Conservation (phyloP, 352 stramenopile genomes). For the Globisporangium sylvaticum region DNA sequence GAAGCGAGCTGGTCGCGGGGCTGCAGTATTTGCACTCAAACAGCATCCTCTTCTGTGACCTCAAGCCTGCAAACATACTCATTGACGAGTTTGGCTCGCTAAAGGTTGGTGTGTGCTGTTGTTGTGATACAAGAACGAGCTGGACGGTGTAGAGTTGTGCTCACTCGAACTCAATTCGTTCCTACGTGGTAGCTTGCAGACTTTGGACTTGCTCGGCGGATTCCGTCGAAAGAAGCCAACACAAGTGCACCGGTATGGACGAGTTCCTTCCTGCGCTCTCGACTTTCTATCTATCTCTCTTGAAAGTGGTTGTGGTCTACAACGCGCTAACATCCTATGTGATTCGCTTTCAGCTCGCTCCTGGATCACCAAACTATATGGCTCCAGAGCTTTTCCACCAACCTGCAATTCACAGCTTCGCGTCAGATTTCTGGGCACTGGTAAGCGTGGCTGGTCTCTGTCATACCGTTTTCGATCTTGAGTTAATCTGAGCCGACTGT, state of each 20-base stretch:
- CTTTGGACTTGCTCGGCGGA: conserved; percentile 85
- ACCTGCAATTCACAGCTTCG: conserved; percentile 82
- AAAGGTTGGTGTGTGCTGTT: conserved; percentile 41
- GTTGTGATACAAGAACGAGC: background rate
- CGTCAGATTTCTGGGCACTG: conserved; percentile 86
- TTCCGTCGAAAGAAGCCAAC: conserved; percentile 53
- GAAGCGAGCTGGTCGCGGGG: conserved; percentile 65
- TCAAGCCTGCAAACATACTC: conserved; percentile 89
- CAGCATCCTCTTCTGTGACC: conserved; percentile 88
- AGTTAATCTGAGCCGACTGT: background rate
- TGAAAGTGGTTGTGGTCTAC: background rate
- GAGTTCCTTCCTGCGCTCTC: background rate
- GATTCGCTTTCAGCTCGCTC: conserved; percentile 30
- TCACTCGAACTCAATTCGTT: background rate
- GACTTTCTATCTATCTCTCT: background rate
- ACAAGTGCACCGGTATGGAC: conserved; percentile 29
- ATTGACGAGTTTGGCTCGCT: conserved; percentile 92
- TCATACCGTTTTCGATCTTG: background rate
- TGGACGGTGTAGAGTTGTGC: background rate
- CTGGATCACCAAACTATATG: conserved; percentile 90
- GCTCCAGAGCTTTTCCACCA: conserved; percentile 89
- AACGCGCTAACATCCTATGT: background rate
- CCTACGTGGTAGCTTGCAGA: conserved; percentile 61
- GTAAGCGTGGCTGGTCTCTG: conserved; percentile 22
- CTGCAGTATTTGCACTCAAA: conserved; percentile 88